Evolutionary conservation across 106 monocot genomes (phyloP), one percentile per base, ranked within the genome.

Genomic region (Vanilla planifolia): DNA sequence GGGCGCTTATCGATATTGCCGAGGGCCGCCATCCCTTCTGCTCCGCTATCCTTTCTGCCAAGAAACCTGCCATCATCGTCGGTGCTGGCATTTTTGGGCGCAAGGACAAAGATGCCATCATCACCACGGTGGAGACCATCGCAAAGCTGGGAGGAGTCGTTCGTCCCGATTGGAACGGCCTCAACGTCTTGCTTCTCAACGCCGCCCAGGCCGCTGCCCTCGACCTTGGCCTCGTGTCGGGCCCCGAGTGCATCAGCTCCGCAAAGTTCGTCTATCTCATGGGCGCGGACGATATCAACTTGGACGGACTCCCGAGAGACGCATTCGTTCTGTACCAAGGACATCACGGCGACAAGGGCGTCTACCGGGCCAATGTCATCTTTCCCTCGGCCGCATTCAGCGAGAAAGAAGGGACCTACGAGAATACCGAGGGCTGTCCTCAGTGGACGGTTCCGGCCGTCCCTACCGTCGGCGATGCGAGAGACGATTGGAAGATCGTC

Each of bases 341-440:
- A 6, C 98, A 99, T 56, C 98, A 99, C 74, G 98, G 92, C 4
- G 98, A 99, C 69, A 85, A 72, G 67, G 55, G 92, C 40, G 98
- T 99, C 3, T 92, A 99, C 67, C 71, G 98, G 55, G 98, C 98
- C 17, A 99, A 99, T 29, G 62, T 99, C 4, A 92, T 99, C 28
- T 39, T 99, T 4, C 98, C 98, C 5, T 82, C 98, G 2, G 40
- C 88, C 0, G 92, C 98, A 33, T 99, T 99, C 68, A 99, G 85
- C 32, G 98, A 99, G 77, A 98, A 98, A 58, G 98, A 98, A 85
- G 98, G 88, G 8, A 99, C 98, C 9, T 99, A 92, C 55, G 98
- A 82, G 61, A 99, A 99, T 57, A 88, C 92, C 0, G 98, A 92
- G 58, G 98, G 98, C 0, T 92, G 88, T 39, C 24, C 80, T 1